A percentile compares a stretch with the other conserved stretches of the same genome.
phyloP scores from a whole-genome alignment of 768 basidiomycete species.

The Tremella fuciformis region DNA sequence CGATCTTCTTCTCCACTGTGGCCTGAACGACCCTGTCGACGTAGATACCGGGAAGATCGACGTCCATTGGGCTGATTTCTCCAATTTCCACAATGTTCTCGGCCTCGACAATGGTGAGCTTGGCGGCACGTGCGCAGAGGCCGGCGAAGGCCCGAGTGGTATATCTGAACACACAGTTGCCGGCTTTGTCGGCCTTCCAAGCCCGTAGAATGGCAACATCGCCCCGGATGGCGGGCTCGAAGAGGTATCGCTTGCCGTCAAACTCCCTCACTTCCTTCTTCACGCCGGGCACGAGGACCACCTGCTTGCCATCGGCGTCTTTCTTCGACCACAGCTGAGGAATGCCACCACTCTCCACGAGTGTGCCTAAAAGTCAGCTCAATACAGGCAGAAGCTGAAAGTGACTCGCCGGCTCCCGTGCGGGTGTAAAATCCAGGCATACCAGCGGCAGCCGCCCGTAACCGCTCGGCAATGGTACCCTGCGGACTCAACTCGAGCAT shows the following conservation, averaged over 20 bases:
- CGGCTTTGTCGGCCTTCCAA: conserved; percentile 49
- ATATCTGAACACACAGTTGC: conserved; percentile 49
- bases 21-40: conserved; percentile 46
- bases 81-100: conserved; percentile 49
- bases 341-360: conserved; percentile 46
- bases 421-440: conserved; percentile 46
- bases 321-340: conserved; percentile 32
- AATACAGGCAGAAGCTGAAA: background rate
- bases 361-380: conserved; percentile 27
- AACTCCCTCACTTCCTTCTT: conserved; percentile 39
- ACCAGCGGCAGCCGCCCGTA: conserved; percentile 43
- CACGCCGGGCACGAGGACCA: conserved; percentile 32
- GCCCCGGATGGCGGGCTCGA: conserved; percentile 46
- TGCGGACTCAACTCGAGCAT: conserved; percentile 43
- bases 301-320: conserved; percentile 34
- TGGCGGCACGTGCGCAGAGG: conserved; percentile 38
- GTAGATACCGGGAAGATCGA: conserved; percentile 49
- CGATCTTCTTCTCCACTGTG: conserved; percentile 43
- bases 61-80: conserved; percentile 41
- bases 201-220: conserved; percentile 47
- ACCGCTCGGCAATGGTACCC: conserved; percentile 44
- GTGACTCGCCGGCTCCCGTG: conserved; percentile 38
- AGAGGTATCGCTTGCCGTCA: conserved; percentile 39
- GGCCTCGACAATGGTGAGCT: conserved; percentile 47
- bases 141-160: conserved; percentile 44